These are phyloP conservation scores for Syzygium grande DNA, from an alignment of 345 rosid species.

Conservation along the genomic window DNA sequence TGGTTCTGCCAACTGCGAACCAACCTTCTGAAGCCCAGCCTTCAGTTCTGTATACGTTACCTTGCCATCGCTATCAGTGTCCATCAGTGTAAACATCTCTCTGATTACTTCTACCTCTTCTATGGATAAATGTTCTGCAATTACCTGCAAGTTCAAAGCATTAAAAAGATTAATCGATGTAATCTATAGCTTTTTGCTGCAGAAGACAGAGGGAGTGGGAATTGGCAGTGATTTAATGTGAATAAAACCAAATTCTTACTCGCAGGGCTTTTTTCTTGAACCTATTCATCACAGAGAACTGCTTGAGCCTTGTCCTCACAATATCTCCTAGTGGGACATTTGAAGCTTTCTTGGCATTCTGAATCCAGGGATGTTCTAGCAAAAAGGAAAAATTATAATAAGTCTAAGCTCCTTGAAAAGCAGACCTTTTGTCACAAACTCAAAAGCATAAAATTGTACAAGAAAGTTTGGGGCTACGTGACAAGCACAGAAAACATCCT, in stretches of 20 bases:
- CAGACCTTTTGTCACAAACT: not conserved
- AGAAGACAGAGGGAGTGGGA: not conserved
- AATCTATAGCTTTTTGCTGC: not conserved
- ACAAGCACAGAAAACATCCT: not conserved
- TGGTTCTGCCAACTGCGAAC: constrained; percentile 83
- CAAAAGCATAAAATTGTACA: not conserved
- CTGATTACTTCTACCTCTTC: constrained; percentile 89
- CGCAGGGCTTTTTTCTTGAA: constrained; percentile 90
- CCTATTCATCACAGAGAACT: constrained; percentile 93
- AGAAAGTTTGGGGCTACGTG: not conserved
- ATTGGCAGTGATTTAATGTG: not conserved
- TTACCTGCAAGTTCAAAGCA: constrained; percentile 48
- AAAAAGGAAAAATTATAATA: not conserved
- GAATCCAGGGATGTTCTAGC: constrained; percentile 91
- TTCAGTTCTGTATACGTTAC: constrained; percentile 68
- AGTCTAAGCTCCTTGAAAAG: not conserved
- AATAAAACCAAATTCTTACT: constrained; percentile 31
- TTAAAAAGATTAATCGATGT: not conserved
- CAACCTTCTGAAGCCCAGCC: constrained; percentile 88
- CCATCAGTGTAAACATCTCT: constrained; percentile 91
- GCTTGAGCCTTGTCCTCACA: constrained; percentile 88
- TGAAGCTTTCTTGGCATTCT: constrained; percentile 89
- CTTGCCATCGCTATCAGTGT: constrained; percentile 80
- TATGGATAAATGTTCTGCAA: constrained; percentile 79
- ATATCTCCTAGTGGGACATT: constrained; percentile 96